Evolutionary conservation across 805 yeast genomes (phyloP).

Genomic region (Diddensiella transvaalensis): DNA sequence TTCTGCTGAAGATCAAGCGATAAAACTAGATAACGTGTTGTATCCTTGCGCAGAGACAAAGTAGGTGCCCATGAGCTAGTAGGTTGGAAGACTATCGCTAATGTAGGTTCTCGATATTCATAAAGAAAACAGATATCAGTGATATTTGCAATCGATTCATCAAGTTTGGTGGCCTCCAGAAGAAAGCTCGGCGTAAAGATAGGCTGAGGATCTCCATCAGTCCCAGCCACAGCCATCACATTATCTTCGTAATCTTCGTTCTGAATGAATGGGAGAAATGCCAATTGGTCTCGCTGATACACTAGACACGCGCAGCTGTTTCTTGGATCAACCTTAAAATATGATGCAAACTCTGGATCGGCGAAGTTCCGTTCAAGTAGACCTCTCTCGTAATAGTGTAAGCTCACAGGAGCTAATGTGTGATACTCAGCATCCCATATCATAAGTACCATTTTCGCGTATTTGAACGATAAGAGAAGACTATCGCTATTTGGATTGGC

Average conservation of each 20-base stretch:
- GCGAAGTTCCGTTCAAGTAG: slow-evolving; percentile 37
- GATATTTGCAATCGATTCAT: slow-evolving; percentile 55
- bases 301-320: slow-evolving; percentile 48
- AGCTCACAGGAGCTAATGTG: slow-evolving; percentile 63
- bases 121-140: slow-evolving; percentile 68
- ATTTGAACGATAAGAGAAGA: slow-evolving; percentile 60
- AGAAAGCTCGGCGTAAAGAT: slow-evolving; percentile 56
- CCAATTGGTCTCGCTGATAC: slow-evolving; percentile 59
- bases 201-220: slow-evolving; percentile 8
- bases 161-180: slow-evolving; percentile 53
- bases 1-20: slow-evolving; percentile 61
- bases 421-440: slow-evolving; percentile 60
- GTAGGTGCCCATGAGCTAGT: slow-evolving; percentile 77
- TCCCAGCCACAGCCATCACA: slow-evolving; percentile 8
- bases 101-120: slow-evolving; percentile 78
- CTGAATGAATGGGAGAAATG: slow-evolving; percentile 61
- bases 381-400: slow-evolving; percentile 81
- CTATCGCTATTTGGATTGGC: slow-evolving; percentile 53
- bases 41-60: slow-evolving; percentile 58
- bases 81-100: slow-evolving; percentile 61
- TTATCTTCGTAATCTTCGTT: slow-evolving; percentile 31
- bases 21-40: slow-evolving; percentile 55
- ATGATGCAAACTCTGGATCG: slow-evolving; percentile 36
- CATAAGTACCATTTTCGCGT: slow-evolving; percentile 74
- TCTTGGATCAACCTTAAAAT: slow-evolving; percentile 60